phyloP scores from a whole-genome alignment of 83 land plant species.

The Picea abies region DNA sequence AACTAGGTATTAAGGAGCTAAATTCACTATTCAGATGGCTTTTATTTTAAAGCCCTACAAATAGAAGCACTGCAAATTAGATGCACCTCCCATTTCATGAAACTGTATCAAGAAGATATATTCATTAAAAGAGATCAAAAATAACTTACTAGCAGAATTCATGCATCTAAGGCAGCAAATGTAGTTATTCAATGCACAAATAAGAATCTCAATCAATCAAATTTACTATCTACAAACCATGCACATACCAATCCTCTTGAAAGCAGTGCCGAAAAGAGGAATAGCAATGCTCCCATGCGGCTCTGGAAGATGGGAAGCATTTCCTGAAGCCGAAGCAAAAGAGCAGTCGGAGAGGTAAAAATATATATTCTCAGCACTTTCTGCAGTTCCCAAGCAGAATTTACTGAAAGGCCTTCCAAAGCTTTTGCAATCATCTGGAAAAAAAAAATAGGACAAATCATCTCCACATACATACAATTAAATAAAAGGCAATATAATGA shows the following conservation, averaged over 20 bases:
- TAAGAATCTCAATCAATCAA: background rate
- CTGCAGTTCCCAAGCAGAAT: constrained; percentile 81
- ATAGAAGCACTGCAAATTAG: too few relatives aligned
- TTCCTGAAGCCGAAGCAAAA: constrained; percentile 50
- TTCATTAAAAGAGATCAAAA: too few relatives aligned
- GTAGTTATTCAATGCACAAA: too few relatives aligned
- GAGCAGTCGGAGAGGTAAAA: constrained; percentile 44
- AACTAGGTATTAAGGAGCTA: too few relatives aligned
- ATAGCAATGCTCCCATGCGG: constrained; percentile 91
- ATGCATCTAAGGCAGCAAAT: too few relatives aligned
- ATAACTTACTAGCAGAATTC: too few relatives aligned
- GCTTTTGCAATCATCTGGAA: constrained; percentile 55
- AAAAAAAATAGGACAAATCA: background rate
- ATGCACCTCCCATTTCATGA: too few relatives aligned
- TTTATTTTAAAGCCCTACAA: too few relatives aligned
- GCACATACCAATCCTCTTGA: constrained; percentile 90
- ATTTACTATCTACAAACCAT: constrained; percentile 9
- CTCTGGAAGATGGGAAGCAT: constrained; percentile 80
- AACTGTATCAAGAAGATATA: too few relatives aligned
- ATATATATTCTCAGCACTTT: constrained; percentile 64
- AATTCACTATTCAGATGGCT: too few relatives aligned
- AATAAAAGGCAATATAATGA: background rate
- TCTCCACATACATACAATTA: background rate
- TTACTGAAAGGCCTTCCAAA: constrained; percentile 73
- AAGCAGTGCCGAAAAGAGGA: constrained; percentile 90